A percentile compares a stretch with the other conserved stretches of the same genome.
Conservation (phyloP, 768 basidiomycete genomes). For the Mycena amicta region DNA sequence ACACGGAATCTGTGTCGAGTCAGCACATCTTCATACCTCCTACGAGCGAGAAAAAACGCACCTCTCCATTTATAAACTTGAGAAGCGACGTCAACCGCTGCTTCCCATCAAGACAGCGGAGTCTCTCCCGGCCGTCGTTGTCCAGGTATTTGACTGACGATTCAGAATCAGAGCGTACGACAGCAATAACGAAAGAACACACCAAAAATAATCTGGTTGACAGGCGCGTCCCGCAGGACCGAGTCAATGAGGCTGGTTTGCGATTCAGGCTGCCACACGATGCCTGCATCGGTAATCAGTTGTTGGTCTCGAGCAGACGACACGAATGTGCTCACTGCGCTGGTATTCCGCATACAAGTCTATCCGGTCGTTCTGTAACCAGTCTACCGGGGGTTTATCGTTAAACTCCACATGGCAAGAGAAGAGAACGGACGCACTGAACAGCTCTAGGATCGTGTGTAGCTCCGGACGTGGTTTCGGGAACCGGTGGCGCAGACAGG, state of each 20-base stretch:
- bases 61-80: neutral
- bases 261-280: neutral
- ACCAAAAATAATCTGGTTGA: neutral
- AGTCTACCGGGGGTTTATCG: neutral
- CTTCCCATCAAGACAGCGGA: neutral
- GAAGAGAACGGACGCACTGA: neutral
- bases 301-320: neutral
- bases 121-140: neutral
- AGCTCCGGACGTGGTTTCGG: neutral
- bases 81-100: neutral
- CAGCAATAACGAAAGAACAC: neutral
- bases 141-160: neutral
- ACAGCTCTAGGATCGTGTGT: neutral
- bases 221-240: neutral
- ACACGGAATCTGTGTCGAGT: too few relatives aligned
- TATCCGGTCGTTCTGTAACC: neutral
- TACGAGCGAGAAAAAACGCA: too few relatives aligned
- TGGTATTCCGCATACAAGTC: neutral
- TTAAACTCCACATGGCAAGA: too few relatives aligned
- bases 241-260: neutral
- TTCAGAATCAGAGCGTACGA: neutral
- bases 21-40: too few relatives aligned
- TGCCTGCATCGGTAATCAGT: neutral
- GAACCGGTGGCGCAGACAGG: neutral
- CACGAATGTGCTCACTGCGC: neutral